Evolutionary conservation across 2,329 filamentous ascomycete genomes (phyloP).

Genomic region (Calycina herbarum): DNA sequence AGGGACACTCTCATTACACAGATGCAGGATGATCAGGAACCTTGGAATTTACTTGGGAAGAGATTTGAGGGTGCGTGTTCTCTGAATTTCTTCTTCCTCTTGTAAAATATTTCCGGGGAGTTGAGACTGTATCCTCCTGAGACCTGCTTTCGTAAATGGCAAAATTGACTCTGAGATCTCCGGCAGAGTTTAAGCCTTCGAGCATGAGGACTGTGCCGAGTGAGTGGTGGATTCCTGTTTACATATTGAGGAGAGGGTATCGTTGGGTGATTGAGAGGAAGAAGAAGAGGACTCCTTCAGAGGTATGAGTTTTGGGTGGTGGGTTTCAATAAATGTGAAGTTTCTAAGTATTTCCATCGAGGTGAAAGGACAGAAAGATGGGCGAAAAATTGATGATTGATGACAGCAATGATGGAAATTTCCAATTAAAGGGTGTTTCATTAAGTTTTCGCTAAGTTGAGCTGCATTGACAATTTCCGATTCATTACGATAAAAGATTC

Average conservation of each 20-base stretch:
- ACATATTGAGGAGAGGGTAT: not conserved
- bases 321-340: not conserved
- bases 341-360: not conserved
- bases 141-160: no score
- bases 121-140: no score
- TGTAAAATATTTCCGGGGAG: no score
- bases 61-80: not conserved
- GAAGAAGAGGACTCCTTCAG: not conserved
- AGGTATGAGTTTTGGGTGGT: not conserved
- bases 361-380: not conserved
- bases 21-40: slow-evolving; percentile 1
- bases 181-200: not conserved
- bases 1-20: not conserved
- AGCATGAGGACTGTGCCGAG: not conserved
- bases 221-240: slow-evolving; percentile 6
- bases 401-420: not conserved
- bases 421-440: no score
- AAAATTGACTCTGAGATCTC: no score
- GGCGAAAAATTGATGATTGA: not conserved
- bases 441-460: no score
- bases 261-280: not conserved
- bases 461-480: no score
- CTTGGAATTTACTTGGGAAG: not conserved
- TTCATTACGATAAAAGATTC: no score
- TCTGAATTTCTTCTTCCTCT: no score